Base-by-base conservation (phyloP, 2,329 filamentous ascomycete genomes). In the Fusarium verrucosum region DNA sequence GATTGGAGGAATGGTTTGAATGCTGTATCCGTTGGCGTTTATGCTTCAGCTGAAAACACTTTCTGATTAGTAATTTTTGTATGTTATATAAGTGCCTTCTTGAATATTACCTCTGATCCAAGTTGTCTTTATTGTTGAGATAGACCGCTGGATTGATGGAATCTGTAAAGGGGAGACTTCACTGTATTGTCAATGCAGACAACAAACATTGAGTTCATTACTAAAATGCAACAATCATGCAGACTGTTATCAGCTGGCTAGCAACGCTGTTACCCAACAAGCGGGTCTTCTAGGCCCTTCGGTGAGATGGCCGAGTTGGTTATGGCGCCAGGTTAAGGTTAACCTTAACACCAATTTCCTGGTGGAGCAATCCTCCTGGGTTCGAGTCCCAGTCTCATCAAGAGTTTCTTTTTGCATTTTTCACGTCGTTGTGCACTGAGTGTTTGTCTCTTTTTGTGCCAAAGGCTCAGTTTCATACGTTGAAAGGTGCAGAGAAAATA, bases 241-340 rank as follows among this genome's bases (percentile, higher is more conserved):
- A 7, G 30, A 16, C 22, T 4, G 0, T 11, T 59, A 59, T 58
- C 0, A 11, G 11, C 4, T 30, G 5, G 4, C 7, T 36, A 44
- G 20, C 2, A 28, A 20, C 3, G 0, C 1, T 0, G 4, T 4
- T 7, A 0, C 11, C 1, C 25, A 46, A 9, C 23, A 60, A 60
- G 54, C 30, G 54, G 57, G 46, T 60, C 54, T 32, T 13, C 16
- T 13, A 10, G 32, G 40, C 10, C 35, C 28, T 53, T 13, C 5
- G 66, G 66, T 69, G 56, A 69, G 65, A 69, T 69, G 66, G 66
- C 66, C 66, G 65, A 69, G 66, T 69, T 69, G 66, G 66, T 69
- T 69, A 59, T 59, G 53, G 56, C 56, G 56, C 44, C 56, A 59
- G 56, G 56, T 59, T 59, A 59, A 59, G 56, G 66, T 68, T 52